phyloP scores from a whole-genome alignment of 768 basidiomycete genomes.

The Russula emetica region DNA sequence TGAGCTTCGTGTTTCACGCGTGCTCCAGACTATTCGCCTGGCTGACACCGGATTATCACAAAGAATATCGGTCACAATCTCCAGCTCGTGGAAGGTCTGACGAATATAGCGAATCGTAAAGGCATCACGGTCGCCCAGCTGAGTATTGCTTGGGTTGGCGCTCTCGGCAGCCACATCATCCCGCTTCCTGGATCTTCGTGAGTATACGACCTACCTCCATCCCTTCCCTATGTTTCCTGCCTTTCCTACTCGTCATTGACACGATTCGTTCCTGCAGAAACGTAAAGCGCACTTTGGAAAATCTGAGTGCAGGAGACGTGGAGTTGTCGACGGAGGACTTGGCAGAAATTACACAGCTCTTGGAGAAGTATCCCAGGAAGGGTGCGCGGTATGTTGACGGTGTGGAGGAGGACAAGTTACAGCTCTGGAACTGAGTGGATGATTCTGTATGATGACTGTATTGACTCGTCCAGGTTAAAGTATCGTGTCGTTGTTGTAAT shows the following conservation, averaged over 20 bases:
- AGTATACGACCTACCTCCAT: conserved; percentile 18
- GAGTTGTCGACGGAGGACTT: conserved; percentile 35
- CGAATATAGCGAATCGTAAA: conserved; percentile 41
- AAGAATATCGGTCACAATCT: conserved; percentile 43
- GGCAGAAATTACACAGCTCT: conserved; percentile 38
- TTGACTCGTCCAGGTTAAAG: background rate
- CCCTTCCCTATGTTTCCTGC: conserved; percentile 4
- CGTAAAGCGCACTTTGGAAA: conserved; percentile 42
- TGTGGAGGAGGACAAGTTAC: conserved; percentile 23
- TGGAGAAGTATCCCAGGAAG: conserved; percentile 37
- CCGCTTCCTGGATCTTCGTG: conserved; percentile 48
- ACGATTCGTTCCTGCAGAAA: conserved; percentile 29
- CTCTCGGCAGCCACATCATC: conserved; percentile 39
- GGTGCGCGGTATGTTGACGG: conserved; percentile 39
- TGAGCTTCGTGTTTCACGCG: conserved; percentile 3
- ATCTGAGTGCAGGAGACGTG: conserved; percentile 40
- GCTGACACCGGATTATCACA: background rate
- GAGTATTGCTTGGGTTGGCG: conserved; percentile 39
- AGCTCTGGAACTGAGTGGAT: conserved; percentile 36
- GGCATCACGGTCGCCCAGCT: conserved; percentile 41
- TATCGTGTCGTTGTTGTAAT: background rate
- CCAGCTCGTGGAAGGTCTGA: conserved; percentile 40
- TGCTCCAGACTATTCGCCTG: background rate
- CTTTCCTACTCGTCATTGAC: background rate
- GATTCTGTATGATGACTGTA: background rate